Conservation (phyloP, 1,284 basidiomycete species). For the Pseudozyma thailandica region DNA sequence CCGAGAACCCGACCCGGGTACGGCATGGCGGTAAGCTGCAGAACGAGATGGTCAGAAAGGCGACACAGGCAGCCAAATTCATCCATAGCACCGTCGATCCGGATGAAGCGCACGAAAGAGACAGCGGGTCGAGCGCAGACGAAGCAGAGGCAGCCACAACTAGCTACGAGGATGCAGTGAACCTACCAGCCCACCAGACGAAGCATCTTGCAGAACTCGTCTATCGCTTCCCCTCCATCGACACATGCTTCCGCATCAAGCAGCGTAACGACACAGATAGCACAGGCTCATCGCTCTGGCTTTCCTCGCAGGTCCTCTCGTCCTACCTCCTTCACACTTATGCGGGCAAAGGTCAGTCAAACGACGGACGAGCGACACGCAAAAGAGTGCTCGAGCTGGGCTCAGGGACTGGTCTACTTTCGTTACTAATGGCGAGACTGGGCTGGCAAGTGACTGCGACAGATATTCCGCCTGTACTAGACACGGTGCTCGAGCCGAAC, state of each 20-base stretch:
- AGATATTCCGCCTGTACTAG: slow-evolving; percentile 78
- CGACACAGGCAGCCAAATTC: too few species aligned
- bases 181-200: slow-evolving; percentile 46
- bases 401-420: slow-evolving; percentile 53
- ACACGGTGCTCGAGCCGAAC: slow-evolving; percentile 77
- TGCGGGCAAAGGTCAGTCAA: background rate
- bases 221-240: slow-evolving; percentile 36
- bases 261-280: slow-evolving; percentile 50
- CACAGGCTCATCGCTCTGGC: slow-evolving; percentile 52
- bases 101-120: slow-evolving; percentile 9
- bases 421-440: slow-evolving; percentile 76
- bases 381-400: slow-evolving; percentile 39
- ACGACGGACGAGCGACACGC: background rate
- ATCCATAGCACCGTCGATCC: too few species aligned
- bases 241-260: slow-evolving; percentile 15
- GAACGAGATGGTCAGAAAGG: too few species aligned
- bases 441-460: slow-evolving; percentile 83
- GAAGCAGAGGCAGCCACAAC: background rate
- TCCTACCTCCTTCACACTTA: slow-evolving; percentile 39
- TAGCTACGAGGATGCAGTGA: slow-evolving; percentile 25
- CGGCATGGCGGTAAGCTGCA: too few species aligned
- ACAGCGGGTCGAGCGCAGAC: background rate
- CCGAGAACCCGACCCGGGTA: too few species aligned
- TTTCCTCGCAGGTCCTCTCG: slow-evolving; percentile 48
- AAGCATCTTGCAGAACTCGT: slow-evolving; percentile 44